These are phyloP conservation scores for Trametes elegans DNA, from an alignment of 768 basidiomycete genomes.

Conservation along the genomic window DNA sequence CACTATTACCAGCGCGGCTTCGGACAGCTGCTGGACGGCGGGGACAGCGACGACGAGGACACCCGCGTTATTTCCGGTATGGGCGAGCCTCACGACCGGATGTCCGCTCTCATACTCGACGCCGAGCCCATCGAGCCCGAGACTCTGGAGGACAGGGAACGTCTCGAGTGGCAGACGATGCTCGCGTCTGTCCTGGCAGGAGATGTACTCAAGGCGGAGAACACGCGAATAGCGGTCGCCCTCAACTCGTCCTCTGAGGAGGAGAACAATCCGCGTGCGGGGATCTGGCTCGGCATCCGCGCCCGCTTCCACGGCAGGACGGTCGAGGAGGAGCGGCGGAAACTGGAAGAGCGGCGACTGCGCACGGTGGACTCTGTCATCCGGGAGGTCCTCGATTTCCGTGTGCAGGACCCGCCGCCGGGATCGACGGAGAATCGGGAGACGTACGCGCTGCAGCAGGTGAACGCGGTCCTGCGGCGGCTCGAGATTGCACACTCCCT, in stretches of 20 bases:
- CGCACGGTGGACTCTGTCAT: conserved; percentile 80
- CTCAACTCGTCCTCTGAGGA: conserved; percentile 68
- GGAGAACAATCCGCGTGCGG: conserved; percentile 62
- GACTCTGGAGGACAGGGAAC: conserved; percentile 72
- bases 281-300: conserved; percentile 88
- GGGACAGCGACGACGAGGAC: conserved; percentile 78
- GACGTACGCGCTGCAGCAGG: conserved; percentile 54
- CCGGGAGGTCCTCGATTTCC: conserved; percentile 79
- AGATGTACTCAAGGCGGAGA: conserved; percentile 94
- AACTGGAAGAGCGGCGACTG: conserved; percentile 79
- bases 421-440: conserved; percentile 36
- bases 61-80: conserved; percentile 40
- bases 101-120: conserved; percentile 54
- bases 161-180: conserved; percentile 95
- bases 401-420: conserved; percentile 45
- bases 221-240: conserved; percentile 84
- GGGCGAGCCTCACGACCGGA: conserved; percentile 48
- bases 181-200: conserved; percentile 90
- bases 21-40: conserved; percentile 64
- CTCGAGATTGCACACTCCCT: conserved; percentile 83
- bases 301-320: conserved; percentile 81
- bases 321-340: conserved; percentile 77
- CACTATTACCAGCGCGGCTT: conserved; percentile 77
- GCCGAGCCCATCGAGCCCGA: conserved; percentile 64
- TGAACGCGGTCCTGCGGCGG: conserved; percentile 64